Conservation (phyloP, 495 filamentous ascomycete species). For the Annulohypoxylon maeteangense region DNA sequence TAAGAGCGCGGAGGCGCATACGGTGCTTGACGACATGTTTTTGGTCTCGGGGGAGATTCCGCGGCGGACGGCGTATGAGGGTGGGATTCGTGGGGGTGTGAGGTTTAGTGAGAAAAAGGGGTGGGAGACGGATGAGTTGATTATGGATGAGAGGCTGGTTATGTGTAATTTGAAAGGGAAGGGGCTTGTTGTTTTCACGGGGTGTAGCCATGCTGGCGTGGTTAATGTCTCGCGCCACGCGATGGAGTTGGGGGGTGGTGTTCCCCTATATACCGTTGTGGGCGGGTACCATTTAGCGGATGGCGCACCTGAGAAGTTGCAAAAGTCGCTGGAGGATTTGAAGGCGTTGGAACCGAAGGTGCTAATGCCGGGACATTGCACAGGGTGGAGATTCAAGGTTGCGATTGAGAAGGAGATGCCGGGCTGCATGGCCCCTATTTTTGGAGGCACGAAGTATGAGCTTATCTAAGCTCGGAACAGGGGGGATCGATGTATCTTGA, state of each 20-base stretch:
- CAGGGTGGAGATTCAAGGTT: slow-evolving; percentile 71
- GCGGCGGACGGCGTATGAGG: slow-evolving; percentile 64
- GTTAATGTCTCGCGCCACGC: slow-evolving; percentile 67
- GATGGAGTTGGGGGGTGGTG: slow-evolving; percentile 50
- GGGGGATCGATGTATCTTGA: neutral
- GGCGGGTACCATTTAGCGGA: slow-evolving; percentile 71
- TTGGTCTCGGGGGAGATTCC: slow-evolving; percentile 69
- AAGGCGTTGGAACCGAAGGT: slow-evolving; percentile 64
- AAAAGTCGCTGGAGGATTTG: slow-evolving; percentile 62
- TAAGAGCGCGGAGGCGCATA: slow-evolving; percentile 60
- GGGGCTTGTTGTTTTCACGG: slow-evolving; percentile 70
- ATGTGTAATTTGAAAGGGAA: slow-evolving; percentile 68
- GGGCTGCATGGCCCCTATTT: slow-evolving; percentile 65
- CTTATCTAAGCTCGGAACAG: slow-evolving; percentile 46
- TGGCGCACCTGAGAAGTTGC: slow-evolving; percentile 56
- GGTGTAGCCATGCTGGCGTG: slow-evolving; percentile 70
- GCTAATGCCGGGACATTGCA: slow-evolving; percentile 69
- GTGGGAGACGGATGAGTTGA: slow-evolving; percentile 66
- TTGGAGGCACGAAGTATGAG: slow-evolving; percentile 63
- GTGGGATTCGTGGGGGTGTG: slow-evolving; percentile 61
- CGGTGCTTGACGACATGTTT: slow-evolving; percentile 66
- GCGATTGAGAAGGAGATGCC: slow-evolving; percentile 67
- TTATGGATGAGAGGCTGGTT: slow-evolving; percentile 68
- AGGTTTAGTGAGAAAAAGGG: slow-evolving; percentile 56
- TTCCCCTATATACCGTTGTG: slow-evolving; percentile 66